A percentile compares a stretch with the other conserved stretches of the same genome.
These are phyloP conservation scores for Pascua guehoae DNA, from an alignment of 1,284 basidiomycete genomes.

Conservation along the genomic window DNA sequence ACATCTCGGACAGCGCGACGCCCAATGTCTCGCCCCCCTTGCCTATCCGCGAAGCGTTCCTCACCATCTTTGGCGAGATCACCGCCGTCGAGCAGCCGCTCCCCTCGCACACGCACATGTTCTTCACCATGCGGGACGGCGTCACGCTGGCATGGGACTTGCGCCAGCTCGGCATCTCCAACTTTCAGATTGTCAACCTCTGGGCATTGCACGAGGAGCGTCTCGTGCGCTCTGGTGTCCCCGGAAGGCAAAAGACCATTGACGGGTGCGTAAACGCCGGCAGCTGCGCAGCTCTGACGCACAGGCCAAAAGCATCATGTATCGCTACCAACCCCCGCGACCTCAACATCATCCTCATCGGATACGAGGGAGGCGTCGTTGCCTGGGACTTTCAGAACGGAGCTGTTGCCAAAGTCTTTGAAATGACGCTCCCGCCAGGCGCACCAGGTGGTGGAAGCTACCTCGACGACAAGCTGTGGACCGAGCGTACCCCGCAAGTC, in stretches of 20 bases:
- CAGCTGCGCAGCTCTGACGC: not conserved
- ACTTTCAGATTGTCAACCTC: constrained; percentile 64
- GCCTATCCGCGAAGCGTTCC: constrained; percentile 30
- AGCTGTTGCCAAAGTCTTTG: constrained; percentile 62
- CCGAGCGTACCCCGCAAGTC: constrained; percentile 66
- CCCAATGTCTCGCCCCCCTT: constrained; percentile 34
- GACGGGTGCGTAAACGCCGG: constrained; percentile 47
- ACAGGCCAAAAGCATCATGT: constrained; percentile 46
- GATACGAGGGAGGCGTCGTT: constrained; percentile 74
- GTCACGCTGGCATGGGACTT: constrained; percentile 63
- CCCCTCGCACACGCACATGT: constrained; percentile 42
- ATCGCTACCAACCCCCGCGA: constrained; percentile 72
- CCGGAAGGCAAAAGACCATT: constrained; percentile 50
- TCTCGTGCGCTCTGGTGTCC: constrained; percentile 58
- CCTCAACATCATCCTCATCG: constrained; percentile 73
- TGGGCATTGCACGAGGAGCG: constrained; percentile 74
- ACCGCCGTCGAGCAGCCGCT: constrained; percentile 39
- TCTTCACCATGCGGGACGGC: constrained; percentile 47
- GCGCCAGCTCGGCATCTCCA: constrained; percentile 60
- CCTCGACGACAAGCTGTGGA: constrained; percentile 57
- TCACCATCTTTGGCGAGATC: constrained; percentile 31
- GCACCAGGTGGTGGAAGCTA: constrained; percentile 75
- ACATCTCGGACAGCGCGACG: constrained; percentile 33
- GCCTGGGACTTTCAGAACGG: constrained; percentile 68
- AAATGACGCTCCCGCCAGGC: constrained; percentile 66